Percentiles rank a stretch among this genome's conserved stretches.
phyloP scores from a whole-genome alignment of 106 monocot genomes.

The Cymbidium sinense region DNA sequence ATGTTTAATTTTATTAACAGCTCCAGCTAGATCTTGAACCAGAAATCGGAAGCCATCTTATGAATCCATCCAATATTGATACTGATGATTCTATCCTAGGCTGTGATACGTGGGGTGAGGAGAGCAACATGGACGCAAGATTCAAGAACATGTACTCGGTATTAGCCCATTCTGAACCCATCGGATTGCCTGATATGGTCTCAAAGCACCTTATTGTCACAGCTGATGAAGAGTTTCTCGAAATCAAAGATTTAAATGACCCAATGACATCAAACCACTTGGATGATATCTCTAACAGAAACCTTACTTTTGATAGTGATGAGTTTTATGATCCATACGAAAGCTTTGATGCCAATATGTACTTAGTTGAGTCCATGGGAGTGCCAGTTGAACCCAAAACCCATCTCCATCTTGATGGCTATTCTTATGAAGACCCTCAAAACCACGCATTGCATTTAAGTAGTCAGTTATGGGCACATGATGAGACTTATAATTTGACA shows the following conservation, averaged over 20 bases:
- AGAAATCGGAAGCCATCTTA: conserved; percentile 4
- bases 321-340: conserved; percentile 32
- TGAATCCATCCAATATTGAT: conserved; percentile 8
- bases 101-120: neutral
- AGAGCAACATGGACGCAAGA: neutral
- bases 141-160: neutral
- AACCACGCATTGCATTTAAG: conserved; percentile 19
- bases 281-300: conserved; percentile 16
- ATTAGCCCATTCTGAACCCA: conserved; percentile 10
- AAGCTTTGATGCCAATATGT: conserved; percentile 43
- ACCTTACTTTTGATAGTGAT: conserved; percentile 7
- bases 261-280: conserved; percentile 3
- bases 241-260: conserved; percentile 58
- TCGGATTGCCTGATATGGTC: conserved; percentile 17
- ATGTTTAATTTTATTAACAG: neutral
- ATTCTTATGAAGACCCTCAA: conserved; percentile 14
- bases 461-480: conserved; percentile 38
- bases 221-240: conserved; percentile 53
- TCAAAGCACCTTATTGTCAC: conserved; percentile 8
- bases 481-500: conserved; percentile 11
- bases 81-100: conserved; percentile 4
- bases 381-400: conserved; percentile 10
- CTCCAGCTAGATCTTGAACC: conserved; percentile 25
- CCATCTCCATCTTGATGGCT: conserved; percentile 9
- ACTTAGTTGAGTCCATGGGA: conserved; percentile 23